A percentile compares a stretch with the other conserved stretches of the same genome.
phyloP scores from a whole-genome alignment of 192 early-diverging fungal species.

The Backusella macrospora region DNA sequence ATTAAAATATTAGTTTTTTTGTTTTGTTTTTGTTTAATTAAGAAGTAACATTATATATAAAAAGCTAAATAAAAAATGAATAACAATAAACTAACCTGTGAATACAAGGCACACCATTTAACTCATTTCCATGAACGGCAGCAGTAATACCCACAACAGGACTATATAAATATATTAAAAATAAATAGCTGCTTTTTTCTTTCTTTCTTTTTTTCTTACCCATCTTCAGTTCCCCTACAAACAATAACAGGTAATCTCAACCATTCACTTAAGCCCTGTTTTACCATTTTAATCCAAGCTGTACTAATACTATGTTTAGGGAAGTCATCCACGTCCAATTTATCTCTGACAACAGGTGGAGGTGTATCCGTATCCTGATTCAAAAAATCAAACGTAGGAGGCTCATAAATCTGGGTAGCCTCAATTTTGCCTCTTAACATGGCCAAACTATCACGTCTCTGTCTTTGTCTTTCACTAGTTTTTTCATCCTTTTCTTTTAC shows the following conservation, averaged over 20 bases:
- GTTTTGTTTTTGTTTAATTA: background rate
- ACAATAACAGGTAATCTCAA: slow-evolving; percentile 42
- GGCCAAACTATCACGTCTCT: slow-evolving; percentile 24
- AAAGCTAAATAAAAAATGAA: background rate
- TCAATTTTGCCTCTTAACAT: slow-evolving; percentile 34
- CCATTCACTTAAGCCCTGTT: slow-evolving; percentile 69
- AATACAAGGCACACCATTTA: slow-evolving; percentile 91
- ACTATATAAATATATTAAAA: slow-evolving; percentile 3
- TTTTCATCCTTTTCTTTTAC: background rate
- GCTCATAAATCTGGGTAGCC: slow-evolving; percentile 53
- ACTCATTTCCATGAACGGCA: slow-evolving; percentile 89
- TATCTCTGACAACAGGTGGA: slow-evolving; percentile 60
- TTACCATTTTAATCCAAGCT: slow-evolving; percentile 73
- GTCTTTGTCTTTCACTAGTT: background rate
- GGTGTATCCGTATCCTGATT: slow-evolving; percentile 64
- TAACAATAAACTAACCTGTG: slow-evolving; percentile 51
- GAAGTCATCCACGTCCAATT: slow-evolving; percentile 65
- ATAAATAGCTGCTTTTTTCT: background rate
- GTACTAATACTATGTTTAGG: slow-evolving; percentile 60
- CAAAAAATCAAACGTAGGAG: slow-evolving; percentile 47
- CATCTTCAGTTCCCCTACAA: slow-evolving; percentile 40
- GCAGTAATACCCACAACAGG: slow-evolving; percentile 62
- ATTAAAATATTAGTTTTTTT: background rate
- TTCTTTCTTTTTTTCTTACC: slow-evolving; percentile 21
- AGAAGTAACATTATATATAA: background rate